phyloP scores from a whole-genome alignment of 1,284 basidiomycete genomes.

The Trametes sp. region DNA sequence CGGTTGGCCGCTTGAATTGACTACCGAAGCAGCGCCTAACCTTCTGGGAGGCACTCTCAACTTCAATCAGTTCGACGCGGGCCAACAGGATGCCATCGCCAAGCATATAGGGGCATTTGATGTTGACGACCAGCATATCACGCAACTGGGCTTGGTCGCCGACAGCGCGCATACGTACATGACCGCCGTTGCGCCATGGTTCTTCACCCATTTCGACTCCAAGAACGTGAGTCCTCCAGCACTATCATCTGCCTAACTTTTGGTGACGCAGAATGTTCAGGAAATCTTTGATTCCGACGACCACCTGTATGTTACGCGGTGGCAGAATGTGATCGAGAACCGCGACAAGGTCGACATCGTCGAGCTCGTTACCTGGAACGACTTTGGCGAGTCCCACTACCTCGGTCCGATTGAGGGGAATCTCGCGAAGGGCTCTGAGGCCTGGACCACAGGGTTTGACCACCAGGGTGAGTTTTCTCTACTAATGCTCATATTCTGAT shows the following conservation, averaged over 20 bases:
- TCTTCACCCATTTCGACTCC: slow-evolving; percentile 82
- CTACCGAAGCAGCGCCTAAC: slow-evolving; percentile 46
- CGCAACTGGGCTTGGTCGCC: slow-evolving; percentile 34
- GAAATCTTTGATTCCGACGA: slow-evolving; percentile 61
- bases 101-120: slow-evolving; percentile 48
- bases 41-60: slow-evolving; percentile 36
- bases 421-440: slow-evolving; percentile 55
- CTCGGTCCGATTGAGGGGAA: slow-evolving; percentile 66
- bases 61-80: slow-evolving; percentile 38
- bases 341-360: slow-evolving; percentile 62
- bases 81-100: slow-evolving; percentile 45
- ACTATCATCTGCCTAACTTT: not conserved
- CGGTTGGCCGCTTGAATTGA: slow-evolving; percentile 68
- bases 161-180: slow-evolving; percentile 36
- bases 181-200: slow-evolving; percentile 55
- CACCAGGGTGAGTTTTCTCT: slow-evolving; percentile 47
- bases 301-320: slow-evolving; percentile 76
- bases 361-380: slow-evolving; percentile 51
- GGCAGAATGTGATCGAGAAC: slow-evolving; percentile 72
- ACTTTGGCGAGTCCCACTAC: slow-evolving; percentile 49
- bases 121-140: slow-evolving; percentile 51
- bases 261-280: slow-evolving; percentile 25
- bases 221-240: slow-evolving; percentile 70
- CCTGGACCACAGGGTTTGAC: slow-evolving; percentile 45
- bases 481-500: too few relatives aligned